Percentiles rank a stretch among this genome's conserved stretches.
phyloP scores from a whole-genome alignment of 164 flowering plant species.

The Aristolochia contorta region DNA sequence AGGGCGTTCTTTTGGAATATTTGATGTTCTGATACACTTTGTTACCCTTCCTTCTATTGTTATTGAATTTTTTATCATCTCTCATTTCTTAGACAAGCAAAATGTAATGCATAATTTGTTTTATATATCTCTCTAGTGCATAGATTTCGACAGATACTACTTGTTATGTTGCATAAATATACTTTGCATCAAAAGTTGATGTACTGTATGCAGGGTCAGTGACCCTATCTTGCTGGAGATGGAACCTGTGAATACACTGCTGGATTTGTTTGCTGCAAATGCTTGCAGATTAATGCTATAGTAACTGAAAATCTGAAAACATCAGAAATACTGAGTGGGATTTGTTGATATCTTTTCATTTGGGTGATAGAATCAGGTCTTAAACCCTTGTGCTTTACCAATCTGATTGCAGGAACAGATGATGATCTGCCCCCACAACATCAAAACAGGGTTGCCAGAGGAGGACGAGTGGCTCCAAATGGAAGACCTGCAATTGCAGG shows the following conservation, averaged over 20 bases:
- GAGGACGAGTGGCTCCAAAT: conserved; percentile 52
- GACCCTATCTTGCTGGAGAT: neutral
- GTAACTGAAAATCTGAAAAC: neutral
- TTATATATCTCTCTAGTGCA: no score
- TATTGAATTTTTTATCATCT: no score
- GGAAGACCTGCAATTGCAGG: conserved; percentile 55
- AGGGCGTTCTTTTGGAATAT: no score
- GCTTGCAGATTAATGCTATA: neutral
- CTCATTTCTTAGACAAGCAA: no score
- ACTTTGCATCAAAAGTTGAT: no score
- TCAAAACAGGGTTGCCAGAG: conserved; percentile 61
- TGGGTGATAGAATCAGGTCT: neutral
- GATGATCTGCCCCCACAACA: conserved; percentile 86
- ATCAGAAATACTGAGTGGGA: neutral
- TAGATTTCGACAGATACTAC: no score
- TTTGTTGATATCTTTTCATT: no score
- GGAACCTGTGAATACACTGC: neutral
- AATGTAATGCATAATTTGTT: no score
- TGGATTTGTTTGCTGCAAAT: neutral
- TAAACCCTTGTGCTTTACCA: neutral
- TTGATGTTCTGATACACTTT: no score
- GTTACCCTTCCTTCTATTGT: no score
- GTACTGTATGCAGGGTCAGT: no score
- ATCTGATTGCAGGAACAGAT: conserved; percentile 41
- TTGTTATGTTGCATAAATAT: no score